Conservation (phyloP, 2,329 filamentous ascomycete species). For the Zymoseptoria pseudotritici region DNA sequence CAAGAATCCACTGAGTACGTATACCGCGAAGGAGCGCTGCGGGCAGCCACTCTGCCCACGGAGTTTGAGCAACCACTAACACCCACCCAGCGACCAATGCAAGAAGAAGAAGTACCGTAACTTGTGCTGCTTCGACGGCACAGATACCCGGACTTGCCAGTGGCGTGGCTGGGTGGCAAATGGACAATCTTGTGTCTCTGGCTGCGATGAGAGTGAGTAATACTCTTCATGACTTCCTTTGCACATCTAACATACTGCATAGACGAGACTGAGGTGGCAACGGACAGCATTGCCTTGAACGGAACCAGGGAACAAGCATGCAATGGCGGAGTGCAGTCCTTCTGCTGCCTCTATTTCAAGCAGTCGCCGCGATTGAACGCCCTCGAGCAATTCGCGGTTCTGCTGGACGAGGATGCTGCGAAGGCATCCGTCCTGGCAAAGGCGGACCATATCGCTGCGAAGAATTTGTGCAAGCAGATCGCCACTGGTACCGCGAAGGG, state of each 20-base stretch:
- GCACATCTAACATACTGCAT: neutral
- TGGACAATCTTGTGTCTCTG: conserved; percentile 24
- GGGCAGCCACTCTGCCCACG: too few relatives aligned
- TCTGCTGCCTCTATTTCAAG: conserved; percentile 27
- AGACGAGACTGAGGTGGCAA: conserved; percentile 25
- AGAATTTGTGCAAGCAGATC: too few relatives aligned
- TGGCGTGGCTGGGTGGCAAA: conserved; percentile 26
- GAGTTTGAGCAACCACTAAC: too few relatives aligned
- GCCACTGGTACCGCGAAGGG: too few relatives aligned
- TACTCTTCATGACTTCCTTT: neutral
- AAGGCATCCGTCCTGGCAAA: too few relatives aligned
- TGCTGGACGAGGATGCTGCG: too few relatives aligned
- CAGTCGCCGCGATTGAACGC: too few relatives aligned
- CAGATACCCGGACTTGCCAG: conserved; percentile 22
- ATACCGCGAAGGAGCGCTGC: too few relatives aligned
- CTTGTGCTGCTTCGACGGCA: conserved; percentile 25
- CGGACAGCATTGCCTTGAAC: conserved; percentile 26
- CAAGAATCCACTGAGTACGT: too few relatives aligned
- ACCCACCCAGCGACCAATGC: too few relatives aligned
- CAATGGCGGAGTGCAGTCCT: conserved; percentile 17
- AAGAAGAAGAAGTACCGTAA: conserved; percentile 18
- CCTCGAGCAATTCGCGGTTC: too few relatives aligned
- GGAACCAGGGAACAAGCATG: conserved; percentile 28
- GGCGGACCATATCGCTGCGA: too few relatives aligned
- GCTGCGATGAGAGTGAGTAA: conserved; percentile 19